These are phyloP conservation scores for Prunus persica DNA, from an alignment of 306 rosid genomes.

Conservation along the genomic window Prunus_persica_NCBIv2 NC_034009.1:24249501-24250000, in stretches of 20 bases:
- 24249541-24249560: background rate
- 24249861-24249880: slow-evolving; percentile 2
- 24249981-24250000: background rate
- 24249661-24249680: slow-evolving; percentile 95
- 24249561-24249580: background rate
- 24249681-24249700: slow-evolving; percentile 69
- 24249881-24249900: background rate
- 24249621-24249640: background rate
- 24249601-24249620: background rate
- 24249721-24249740: slow-evolving; percentile 93
- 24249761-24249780: slow-evolving; percentile 94
- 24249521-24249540: background rate
- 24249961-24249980: background rate
- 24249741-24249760: slow-evolving; percentile 92
- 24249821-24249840: slow-evolving; percentile 91
- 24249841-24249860: slow-evolving; percentile 54
- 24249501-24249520: background rate
- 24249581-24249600: background rate
- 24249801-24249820: slow-evolving; percentile 89
- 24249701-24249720: slow-evolving; percentile 81
- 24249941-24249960: background rate
- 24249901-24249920: no score
- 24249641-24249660: slow-evolving; percentile 49
- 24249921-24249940: background rate
- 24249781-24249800: slow-evolving; percentile 84